Evolutionary conservation across 305 asterid genomes (phyloP).

Genomic region (Salvia sclarea): DNA sequence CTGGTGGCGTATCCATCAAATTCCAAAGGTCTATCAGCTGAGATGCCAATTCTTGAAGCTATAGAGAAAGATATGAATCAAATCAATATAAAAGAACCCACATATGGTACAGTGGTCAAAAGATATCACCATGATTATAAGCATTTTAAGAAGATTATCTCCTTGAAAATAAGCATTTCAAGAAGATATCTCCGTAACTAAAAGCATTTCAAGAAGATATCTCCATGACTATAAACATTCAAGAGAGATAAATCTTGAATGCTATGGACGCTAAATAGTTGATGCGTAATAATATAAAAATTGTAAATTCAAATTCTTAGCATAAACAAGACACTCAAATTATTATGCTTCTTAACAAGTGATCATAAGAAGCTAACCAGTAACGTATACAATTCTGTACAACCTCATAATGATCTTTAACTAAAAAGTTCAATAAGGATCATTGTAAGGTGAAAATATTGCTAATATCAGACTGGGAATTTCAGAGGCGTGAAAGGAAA

Average conservation of each 20-base stretch:
- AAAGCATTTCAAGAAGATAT: conserved; percentile 5
- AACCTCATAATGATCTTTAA: neutral
- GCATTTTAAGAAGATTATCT: neutral
- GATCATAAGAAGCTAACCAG: conserved; percentile 1
- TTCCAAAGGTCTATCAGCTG: conserved; percentile 94
- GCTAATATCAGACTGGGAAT: neutral
- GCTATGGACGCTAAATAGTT: neutral
- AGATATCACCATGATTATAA: conserved; percentile 9
- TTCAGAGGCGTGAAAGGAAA: neutral
- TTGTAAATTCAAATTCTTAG: neutral
- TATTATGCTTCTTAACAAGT: neutral
- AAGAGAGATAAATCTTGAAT: neutral
- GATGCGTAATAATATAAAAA: conserved; percentile 5
- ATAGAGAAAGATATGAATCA: conserved; percentile 37
- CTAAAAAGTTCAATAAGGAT: neutral
- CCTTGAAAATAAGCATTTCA: neutral
- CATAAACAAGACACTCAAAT: conserved; percentile 3
- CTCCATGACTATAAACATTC: neutral
- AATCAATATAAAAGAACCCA: neutral
- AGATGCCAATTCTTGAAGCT: conserved; percentile 94
- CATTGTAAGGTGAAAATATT: neutral
- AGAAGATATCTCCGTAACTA: conserved; percentile 6
- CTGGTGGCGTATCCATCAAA: conserved; percentile 91
- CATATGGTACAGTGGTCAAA: conserved; percentile 3
- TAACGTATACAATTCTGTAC: no score